Evolutionary conservation across 73 alveolate species (phyloP).

Genomic region (Halteria grandinella): DNA sequence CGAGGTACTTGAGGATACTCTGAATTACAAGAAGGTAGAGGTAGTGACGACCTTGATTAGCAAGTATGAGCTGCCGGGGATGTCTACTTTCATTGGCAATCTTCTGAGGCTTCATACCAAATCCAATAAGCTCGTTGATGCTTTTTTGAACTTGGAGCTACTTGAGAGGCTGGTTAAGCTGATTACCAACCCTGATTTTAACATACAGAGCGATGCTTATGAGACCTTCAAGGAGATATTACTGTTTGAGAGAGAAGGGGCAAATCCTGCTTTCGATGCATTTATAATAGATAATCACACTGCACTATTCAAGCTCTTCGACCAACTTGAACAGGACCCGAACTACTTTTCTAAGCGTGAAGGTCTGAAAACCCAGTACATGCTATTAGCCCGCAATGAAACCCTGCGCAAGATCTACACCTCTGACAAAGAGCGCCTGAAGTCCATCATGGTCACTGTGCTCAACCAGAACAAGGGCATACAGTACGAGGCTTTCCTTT

Average conservation of each 20-base stretch:
- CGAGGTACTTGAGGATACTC: slow-evolving; percentile 1
- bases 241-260: slow-evolving; percentile 21
- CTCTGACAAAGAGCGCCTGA: neutral
- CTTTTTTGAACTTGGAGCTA: slow-evolving; percentile 12
- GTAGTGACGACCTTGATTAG: neutral
- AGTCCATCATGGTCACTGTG: neutral
- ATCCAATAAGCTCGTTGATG: slow-evolving; percentile 32
- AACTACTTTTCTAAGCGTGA: slow-evolving; percentile 44
- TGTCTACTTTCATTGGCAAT: slow-evolving; percentile 37
- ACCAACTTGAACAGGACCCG: neutral
- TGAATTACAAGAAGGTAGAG: neutral
- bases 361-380: slow-evolving; percentile 27
- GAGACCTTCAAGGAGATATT: slow-evolving; percentile 53
- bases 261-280: neutral
- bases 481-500: slow-evolving; percentile 32
- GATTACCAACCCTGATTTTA: slow-evolving; percentile 33
- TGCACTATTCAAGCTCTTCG: slow-evolving; percentile 8
- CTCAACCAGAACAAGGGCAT: slow-evolving; percentile 27
- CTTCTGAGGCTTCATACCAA: slow-evolving; percentile 32
- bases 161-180: neutral
- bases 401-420: slow-evolving; percentile 1
- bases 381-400: neutral
- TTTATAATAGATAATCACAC: slow-evolving; percentile 8
- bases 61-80: slow-evolving; percentile 2
- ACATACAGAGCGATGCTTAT: slow-evolving; percentile 28